These are phyloP conservation scores for Pelargonium exstipulatum DNA, from an alignment of 441 rosid species.

Conservation along the genomic window DNA sequence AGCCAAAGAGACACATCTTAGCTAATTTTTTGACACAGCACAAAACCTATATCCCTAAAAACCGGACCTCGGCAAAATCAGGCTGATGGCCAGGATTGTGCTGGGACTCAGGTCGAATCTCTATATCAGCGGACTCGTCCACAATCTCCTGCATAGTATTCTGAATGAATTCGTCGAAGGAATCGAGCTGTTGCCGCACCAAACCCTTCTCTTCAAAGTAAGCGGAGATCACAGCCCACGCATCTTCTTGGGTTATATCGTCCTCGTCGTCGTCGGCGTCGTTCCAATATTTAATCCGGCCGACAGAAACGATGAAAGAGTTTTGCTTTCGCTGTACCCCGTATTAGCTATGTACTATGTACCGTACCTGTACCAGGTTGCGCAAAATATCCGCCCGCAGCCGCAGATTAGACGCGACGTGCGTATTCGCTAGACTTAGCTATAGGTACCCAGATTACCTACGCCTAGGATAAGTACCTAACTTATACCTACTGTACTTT, in stretches of 20 bases:
- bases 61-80: slow-evolving; percentile 75
- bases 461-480: too few relatives aligned
- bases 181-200: slow-evolving; percentile 90
- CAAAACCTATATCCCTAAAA: neutral
- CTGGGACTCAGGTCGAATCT: slow-evolving; percentile 95
- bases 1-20: too few relatives aligned
- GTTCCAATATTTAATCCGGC: too few relatives aligned
- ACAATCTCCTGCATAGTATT: slow-evolving; percentile 96
- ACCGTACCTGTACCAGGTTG: too few relatives aligned
- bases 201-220: slow-evolving; percentile 94
- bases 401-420: too few relatives aligned
- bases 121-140: slow-evolving; percentile 76
- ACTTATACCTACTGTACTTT: too few relatives aligned
- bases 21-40: neutral
- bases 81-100: slow-evolving; percentile 89
- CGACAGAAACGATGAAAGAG: too few relatives aligned
- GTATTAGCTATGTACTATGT: too few relatives aligned
- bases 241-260: slow-evolving; percentile 88
- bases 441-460: too few relatives aligned
- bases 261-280: slow-evolving; percentile 58
- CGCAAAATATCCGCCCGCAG: too few relatives aligned
- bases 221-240: slow-evolving; percentile 91
- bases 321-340: too few relatives aligned
- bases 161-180: slow-evolving; percentile 94
- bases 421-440: too few relatives aligned